These are phyloP conservation scores for Chlorella vulgaris DNA, from an alignment of 139 green algal genomes.

Conservation along the genomic window DNA sequence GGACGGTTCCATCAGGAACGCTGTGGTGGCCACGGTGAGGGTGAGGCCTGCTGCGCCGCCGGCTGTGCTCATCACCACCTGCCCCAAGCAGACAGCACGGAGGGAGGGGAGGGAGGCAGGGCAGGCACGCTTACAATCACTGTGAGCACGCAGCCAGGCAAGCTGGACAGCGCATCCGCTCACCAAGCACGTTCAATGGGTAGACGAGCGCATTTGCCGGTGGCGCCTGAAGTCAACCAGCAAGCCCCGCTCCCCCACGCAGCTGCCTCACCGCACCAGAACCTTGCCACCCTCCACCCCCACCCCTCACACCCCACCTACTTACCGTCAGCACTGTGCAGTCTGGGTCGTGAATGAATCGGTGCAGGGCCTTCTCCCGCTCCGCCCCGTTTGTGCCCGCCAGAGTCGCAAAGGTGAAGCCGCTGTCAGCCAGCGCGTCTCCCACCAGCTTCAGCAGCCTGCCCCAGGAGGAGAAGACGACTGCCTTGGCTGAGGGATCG, in stretches of 20 bases:
- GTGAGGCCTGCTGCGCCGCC: constrained; percentile 61
- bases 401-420: constrained; percentile 43
- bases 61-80: constrained; percentile 40
- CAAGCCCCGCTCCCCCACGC: background rate
- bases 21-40: constrained; percentile 55
- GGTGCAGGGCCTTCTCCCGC: constrained; percentile 44
- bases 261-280: background rate
- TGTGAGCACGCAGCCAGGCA: background rate
- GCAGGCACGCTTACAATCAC: too few relatives aligned
- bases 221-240: too few relatives aligned
- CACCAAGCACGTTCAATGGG: too few relatives aligned
- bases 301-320: background rate
- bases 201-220: too few relatives aligned
- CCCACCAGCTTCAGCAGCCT: constrained; percentile 62
- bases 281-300: background rate
- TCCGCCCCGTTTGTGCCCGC: constrained; percentile 35
- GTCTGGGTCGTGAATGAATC: constrained; percentile 57
- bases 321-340: constrained; percentile 47
- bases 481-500: constrained; percentile 47
- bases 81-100: background rate
- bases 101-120: too few relatives aligned
- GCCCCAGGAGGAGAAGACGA: constrained; percentile 61
- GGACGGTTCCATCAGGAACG: constrained; percentile 64
- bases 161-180: too few relatives aligned
- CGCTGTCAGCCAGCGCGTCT: constrained; percentile 48